Conservation (phyloP, 106 monocot genomes). For the Dioscorea alata region DNA sequence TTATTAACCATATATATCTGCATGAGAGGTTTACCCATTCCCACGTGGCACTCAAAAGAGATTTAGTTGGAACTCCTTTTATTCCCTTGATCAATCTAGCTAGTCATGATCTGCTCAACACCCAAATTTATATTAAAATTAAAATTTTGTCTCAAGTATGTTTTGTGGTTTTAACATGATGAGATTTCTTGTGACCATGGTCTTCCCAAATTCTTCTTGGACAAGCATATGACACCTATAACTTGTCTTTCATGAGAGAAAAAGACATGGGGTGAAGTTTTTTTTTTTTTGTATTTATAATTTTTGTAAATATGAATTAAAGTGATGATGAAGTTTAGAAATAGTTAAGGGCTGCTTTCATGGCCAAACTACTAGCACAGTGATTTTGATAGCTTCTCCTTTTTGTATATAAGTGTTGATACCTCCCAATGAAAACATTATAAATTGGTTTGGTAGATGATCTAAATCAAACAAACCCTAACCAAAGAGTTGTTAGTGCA, state of each 20-base stretch:
- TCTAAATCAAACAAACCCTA: background rate
- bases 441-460: background rate
- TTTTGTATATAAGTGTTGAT: background rate
- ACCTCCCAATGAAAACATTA: background rate
- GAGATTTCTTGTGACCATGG: constrained; percentile 1
- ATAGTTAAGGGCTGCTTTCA: background rate
- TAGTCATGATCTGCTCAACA: too few species aligned
- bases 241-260: background rate
- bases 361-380: background rate
- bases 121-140: background rate
- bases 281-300: background rate
- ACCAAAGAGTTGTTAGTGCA: background rate
- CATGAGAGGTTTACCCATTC: background rate
- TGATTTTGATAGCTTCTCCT: background rate
- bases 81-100: too few species aligned
- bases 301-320: background rate
- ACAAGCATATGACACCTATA: background rate
- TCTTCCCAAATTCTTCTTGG: background rate
- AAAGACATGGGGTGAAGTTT: background rate
- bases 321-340: background rate
- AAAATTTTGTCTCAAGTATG: background rate
- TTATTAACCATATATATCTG: too few species aligned
- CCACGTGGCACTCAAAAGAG: background rate
- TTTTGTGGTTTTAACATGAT: background rate
- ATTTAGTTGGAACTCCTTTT: background rate